Conservation (phyloP, 306 rosid species). For the Ormosia emarginata region DNA sequence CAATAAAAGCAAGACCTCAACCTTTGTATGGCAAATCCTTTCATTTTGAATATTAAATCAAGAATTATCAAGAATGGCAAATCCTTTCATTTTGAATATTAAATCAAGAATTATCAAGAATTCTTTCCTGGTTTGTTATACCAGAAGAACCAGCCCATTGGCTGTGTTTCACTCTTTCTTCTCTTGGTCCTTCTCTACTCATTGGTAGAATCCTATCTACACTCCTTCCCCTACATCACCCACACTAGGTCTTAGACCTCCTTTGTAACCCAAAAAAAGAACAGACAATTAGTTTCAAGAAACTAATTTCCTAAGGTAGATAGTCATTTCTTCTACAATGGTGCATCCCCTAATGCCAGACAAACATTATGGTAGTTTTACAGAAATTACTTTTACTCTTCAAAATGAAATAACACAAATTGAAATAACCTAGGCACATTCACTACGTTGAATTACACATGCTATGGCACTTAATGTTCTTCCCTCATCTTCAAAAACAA, state of each 20-base stretch:
- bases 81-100: too few relatives aligned
- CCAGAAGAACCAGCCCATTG: too few relatives aligned
- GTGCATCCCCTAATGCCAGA: not conserved
- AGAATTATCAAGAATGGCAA: too few relatives aligned
- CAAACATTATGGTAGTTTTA: not conserved
- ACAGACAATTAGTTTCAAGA: not conserved
- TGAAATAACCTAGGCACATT: not conserved
- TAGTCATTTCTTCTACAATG: not conserved
- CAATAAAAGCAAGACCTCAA: too few relatives aligned
- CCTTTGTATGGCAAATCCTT: too few relatives aligned
- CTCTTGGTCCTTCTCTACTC: too few relatives aligned
- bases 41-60: too few relatives aligned
- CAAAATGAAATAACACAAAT: not conserved
- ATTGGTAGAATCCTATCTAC: too few relatives aligned
- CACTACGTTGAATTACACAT: not conserved
- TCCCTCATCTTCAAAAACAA: not conserved
- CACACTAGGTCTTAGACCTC: not conserved
- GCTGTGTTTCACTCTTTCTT: too few relatives aligned
- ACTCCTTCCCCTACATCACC: too few relatives aligned
- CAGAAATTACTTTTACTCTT: not conserved
- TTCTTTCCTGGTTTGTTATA: too few relatives aligned
- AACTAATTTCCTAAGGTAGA: not conserved
- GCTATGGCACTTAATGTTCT: not conserved
- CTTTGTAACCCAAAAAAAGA: not conserved
- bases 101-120: too few relatives aligned